Percentiles rank a stretch among this genome's conserved stretches.
phyloP scores from a whole-genome alignment of 2,329 filamentous ascomycete genomes.

The Trichoderma polysporum region DNA sequence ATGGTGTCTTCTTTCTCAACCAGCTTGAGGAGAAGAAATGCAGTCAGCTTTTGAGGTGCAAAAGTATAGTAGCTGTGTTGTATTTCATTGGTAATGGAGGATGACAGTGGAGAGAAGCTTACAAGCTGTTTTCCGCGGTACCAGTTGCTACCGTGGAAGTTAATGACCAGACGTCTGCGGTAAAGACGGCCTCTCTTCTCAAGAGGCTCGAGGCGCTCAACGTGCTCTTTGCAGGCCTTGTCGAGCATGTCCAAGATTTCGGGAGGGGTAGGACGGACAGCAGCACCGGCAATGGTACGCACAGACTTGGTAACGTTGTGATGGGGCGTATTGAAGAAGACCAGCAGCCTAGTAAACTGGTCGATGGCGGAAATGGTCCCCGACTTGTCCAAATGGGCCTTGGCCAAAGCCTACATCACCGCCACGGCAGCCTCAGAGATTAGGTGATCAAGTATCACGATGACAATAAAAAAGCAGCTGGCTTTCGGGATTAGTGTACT shows the following conservation, averaged over 20 bases:
- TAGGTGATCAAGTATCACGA: background rate
- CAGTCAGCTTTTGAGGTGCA: background rate
- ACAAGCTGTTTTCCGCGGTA: constrained; percentile 12
- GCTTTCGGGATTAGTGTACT: background rate
- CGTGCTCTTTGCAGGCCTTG: constrained; percentile 4
- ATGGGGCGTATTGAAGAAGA: constrained; percentile 21
- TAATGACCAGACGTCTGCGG: constrained; percentile 8
- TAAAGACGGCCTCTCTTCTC: constrained; percentile 5
- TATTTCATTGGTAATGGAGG: background rate
- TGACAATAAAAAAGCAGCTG: background rate
- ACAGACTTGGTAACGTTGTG: constrained; percentile 5
- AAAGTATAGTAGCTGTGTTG: background rate
- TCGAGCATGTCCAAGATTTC: constrained; percentile 9
- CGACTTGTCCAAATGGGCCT: background rate
- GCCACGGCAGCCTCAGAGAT: background rate
- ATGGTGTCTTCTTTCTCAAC: constrained; percentile 2
- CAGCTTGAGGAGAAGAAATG: background rate
- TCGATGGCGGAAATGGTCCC: background rate
- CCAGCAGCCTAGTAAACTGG: constrained; percentile 1
- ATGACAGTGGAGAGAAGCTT: background rate
- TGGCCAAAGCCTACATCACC: constrained; percentile 4
- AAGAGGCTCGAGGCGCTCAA: background rate
- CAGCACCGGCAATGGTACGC: constrained; percentile 5
- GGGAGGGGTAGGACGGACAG: background rate
- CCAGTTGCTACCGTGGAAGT: constrained; percentile 9